Evolutionary conservation across 495 filamentous ascomycete genomes (phyloP), one percentile per base, ranked within the genome.

Genomic region (Annulohypoxylon moriforme): DNA sequence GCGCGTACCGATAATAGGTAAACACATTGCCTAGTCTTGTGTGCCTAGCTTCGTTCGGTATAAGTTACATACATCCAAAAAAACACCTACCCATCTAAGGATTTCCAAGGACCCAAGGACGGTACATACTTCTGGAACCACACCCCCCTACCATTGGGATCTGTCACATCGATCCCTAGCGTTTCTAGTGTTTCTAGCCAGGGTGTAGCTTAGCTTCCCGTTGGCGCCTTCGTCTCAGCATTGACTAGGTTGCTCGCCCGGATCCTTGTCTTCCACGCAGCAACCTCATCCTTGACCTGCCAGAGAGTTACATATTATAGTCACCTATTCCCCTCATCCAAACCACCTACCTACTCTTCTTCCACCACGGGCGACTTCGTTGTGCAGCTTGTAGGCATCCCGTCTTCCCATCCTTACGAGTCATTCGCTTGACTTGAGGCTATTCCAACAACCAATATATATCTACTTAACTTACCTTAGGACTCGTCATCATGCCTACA

Each of bases 401-500:
- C 61, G 61, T 66, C 74, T 65, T 67, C 60, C 67, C 60, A 64
- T 22, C 66, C 69, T 57, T 62, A 70, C 60, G 76, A 83, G 80
- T 81, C 81, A 79, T 80, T 83, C 75, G 64, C 75, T 81, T 81
- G 78, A 76, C 80, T 83, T 73, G 76, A 77, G 34, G 64, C 22
- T 53, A 71, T 56, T 27, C 61, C 27, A 67, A 50, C 58, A 22
- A 60, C 68, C 47, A 66, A 68, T 62, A 27, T 52, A 67, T 55
- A 27, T 52, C 65, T 55, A 68, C 60, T 55, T 57, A 69, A 71
- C 25, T n/a, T 24, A 49, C 36, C 31, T 65, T 52, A 50, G 62
- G 65, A 59, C 73, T 66, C 79, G 78, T 75, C 74, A 89, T 79
- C 84, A 82, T 84, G 82, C 83, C 88, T 75, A 71, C 80, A 53